Evolutionary conservation across 192 early-diverging fungal species (phyloP), one percentile per base, ranked within the genome.

Genomic region (Gonapodya prolifera): DNA sequence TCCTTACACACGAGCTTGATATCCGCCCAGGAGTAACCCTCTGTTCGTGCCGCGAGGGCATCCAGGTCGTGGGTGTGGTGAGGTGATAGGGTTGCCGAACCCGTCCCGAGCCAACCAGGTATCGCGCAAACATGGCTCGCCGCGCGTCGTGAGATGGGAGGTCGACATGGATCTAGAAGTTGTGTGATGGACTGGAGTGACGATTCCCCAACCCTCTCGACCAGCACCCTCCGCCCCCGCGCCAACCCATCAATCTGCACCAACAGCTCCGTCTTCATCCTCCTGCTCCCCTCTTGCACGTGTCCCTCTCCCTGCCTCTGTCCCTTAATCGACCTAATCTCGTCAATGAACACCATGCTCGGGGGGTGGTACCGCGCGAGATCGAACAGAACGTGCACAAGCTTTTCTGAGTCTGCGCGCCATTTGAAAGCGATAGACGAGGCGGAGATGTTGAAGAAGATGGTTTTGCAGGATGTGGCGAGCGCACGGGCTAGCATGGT

Each of bases 181-280:
- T 34, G 33, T 77, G 23, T 0, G 1, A 29, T 36, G 30, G 34
- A 35, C 75, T 30, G 18, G 0, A 30, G 35, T 30, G 18, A 77
- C 75, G 70, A 75, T 32, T 34, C 13, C 33, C 45, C 34, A 83
- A 2, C 34, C 36, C 69, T 18, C 1, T 23, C 36, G 34, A 17
- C 2, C 29, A 1, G 8, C 30, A 31, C 77, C 85, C 85, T 70
- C 87, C 75, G 78, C 88, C 88, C 69, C 86, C 88, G n/a, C 86
- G 76, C 74, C 2, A 89, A 77, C 1, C 88, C 88, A 70, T 89
- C 86, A 75, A 89, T 82, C 80, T 89, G 87, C 18, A 89, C 83
- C 31, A 89, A 80, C 35, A 89, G 78, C 76, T 89, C 88, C n/a
- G 88, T 89, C 76, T 89, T 89, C 86, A 89, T 89, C 35, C 88